These are phyloP conservation scores for Populus deltoides DNA, from an alignment of 345 rosid species.

Conservation along the genomic window DNA sequence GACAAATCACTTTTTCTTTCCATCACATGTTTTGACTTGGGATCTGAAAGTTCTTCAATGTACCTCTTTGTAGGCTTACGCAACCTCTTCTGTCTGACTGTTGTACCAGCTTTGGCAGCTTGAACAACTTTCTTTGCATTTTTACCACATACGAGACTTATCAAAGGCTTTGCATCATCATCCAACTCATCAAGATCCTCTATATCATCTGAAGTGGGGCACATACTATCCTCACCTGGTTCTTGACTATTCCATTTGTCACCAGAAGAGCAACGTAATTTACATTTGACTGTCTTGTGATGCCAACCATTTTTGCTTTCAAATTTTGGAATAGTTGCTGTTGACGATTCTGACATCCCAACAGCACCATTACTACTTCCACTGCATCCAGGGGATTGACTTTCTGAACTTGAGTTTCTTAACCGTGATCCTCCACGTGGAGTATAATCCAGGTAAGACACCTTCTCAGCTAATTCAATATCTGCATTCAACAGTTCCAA, in stretches of 20 bases:
- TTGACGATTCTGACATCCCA: constrained; percentile 53
- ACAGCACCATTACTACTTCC: constrained; percentile 44
- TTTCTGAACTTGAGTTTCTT: constrained; percentile 52
- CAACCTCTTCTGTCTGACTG: constrained; percentile 39
- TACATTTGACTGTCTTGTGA: constrained; percentile 20
- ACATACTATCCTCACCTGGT: constrained; percentile 19
- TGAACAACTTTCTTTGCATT: constrained; percentile 35
- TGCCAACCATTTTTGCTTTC: constrained; percentile 35
- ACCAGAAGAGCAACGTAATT: constrained; percentile 13
- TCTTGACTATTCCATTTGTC: constrained; percentile 21
- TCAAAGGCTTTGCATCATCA: constrained; percentile 46
- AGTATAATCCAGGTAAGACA: constrained; percentile 37
- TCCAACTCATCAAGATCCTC: constrained; percentile 36
- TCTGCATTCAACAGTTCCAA: constrained; percentile 40
- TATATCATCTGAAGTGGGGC: constrained; percentile 17
- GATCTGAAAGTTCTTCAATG: constrained; percentile 45
- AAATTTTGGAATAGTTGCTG: constrained; percentile 35
- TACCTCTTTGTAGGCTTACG: constrained; percentile 50
- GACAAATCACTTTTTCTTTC: not conserved
- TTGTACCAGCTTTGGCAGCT: constrained; percentile 14
- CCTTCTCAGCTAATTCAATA: constrained; percentile 49
- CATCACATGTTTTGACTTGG: constrained; percentile 13
- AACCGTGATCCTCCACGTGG: constrained; percentile 25
- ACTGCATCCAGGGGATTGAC: constrained; percentile 66
- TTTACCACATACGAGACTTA: constrained; percentile 34